Evolutionary conservation across 1,284 basidiomycete genomes (phyloP).

Genomic region (Neotropicomus parvogracilis): DNA sequence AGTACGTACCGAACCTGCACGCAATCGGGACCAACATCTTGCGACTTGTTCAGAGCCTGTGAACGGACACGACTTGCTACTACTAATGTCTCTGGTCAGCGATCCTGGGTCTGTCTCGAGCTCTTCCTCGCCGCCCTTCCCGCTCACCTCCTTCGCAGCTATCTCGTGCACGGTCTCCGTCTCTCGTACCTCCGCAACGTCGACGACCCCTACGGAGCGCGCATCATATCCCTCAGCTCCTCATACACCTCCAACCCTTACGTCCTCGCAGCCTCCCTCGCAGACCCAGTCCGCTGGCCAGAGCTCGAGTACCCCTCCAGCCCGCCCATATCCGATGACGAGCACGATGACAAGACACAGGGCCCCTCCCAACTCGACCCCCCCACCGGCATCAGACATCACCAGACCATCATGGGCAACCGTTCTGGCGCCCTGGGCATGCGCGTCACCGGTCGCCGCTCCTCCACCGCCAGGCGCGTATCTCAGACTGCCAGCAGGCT

Average conservation of each 20-base stretch:
- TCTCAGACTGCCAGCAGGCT: constrained; percentile 35
- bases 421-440: constrained; percentile 62
- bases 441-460: constrained; percentile 58
- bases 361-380: constrained; percentile 32
- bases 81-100: constrained; percentile 69
- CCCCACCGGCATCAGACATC: constrained; percentile 63
- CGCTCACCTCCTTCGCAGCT: constrained; percentile 45
- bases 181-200: constrained; percentile 84
- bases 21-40: constrained; percentile 38
- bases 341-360: constrained; percentile 36
- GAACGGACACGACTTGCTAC: too few species aligned
- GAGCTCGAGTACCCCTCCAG: constrained; percentile 69
- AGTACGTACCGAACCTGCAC: constrained; percentile 51
- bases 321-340: constrained; percentile 68
- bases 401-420: constrained; percentile 80
- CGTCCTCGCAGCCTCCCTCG: constrained; percentile 71
- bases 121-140: background rate
- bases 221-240: constrained; percentile 75
- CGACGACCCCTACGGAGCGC: constrained; percentile 77
- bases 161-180: constrained; percentile 80
- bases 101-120: constrained; percentile 54
- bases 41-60: too few species aligned
- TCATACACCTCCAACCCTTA: constrained; percentile 77
- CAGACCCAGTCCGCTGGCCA: constrained; percentile 79
- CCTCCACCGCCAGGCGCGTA: constrained; percentile 47